phyloP scores from a whole-genome alignment of 257 asterid species.

The Gynochthodes officinalis region DNA sequence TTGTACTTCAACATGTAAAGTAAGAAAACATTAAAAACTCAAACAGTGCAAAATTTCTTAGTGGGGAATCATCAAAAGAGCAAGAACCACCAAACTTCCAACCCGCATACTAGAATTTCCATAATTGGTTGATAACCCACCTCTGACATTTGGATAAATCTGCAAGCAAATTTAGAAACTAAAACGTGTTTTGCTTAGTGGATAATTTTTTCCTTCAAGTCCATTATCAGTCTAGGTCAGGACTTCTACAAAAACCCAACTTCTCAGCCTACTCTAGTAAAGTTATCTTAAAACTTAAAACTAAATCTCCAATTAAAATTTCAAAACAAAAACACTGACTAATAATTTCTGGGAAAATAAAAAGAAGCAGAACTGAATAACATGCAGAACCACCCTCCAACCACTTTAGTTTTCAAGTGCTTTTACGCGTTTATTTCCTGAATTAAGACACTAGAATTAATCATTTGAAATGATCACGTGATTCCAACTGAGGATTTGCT shows the following conservation, averaged over 20 bases:
- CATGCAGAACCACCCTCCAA: not conserved
- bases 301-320: not conserved
- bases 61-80: conserved; percentile 2
- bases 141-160: conserved; percentile 5
- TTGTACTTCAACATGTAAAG: not conserved
- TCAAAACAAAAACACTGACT: not conserved
- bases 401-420: not conserved
- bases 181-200: not conserved
- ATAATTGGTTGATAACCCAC: not conserved
- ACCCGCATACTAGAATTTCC: not conserved
- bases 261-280: not conserved
- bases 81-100: conserved; percentile 4
- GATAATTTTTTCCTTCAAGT: not conserved
- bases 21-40: not conserved
- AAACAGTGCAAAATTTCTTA: not conserved
- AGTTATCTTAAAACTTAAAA: not conserved
- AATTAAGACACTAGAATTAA: conserved; percentile 25
- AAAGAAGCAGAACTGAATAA: not conserved
- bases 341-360: not conserved
- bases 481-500: conserved; percentile 28
- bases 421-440: not conserved
- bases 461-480: conserved; percentile 19
- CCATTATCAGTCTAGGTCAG: not conserved
- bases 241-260: not conserved
- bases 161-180: conserved; percentile 9